Conservation (phyloP, 2,329 filamentous ascomycete species). For the Penicillium sclerotiorum region DNA sequence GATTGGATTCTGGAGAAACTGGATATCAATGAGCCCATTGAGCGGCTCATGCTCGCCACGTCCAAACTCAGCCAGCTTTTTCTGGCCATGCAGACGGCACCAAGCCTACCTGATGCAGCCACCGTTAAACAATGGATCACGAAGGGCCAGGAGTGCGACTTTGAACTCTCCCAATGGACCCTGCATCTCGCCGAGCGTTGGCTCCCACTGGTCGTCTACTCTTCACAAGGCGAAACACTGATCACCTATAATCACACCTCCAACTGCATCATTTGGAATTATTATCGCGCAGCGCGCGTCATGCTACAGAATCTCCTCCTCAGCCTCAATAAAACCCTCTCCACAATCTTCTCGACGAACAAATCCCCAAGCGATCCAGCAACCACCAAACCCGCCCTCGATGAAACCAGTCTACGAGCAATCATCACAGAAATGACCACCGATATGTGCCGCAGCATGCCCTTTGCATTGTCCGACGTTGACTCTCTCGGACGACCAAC, state of each 20-base stretch:
- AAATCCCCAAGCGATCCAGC: not conserved
- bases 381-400: slow-evolving; percentile 6
- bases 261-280: slow-evolving; percentile 36
- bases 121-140: slow-evolving; percentile 29
- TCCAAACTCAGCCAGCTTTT: slow-evolving; percentile 36
- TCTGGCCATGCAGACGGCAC: slow-evolving; percentile 20
- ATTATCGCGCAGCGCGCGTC: slow-evolving; percentile 39
- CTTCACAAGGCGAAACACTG: slow-evolving; percentile 30
- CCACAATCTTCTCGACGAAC: slow-evolving; percentile 12
- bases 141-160: slow-evolving; percentile 25
- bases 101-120: slow-evolving; percentile 17
- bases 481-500: slow-evolving; percentile 34
- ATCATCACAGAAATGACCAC: slow-evolving; percentile 37
- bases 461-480: slow-evolving; percentile 36
- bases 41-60: slow-evolving; percentile 33
- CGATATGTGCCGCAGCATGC: slow-evolving; percentile 39
- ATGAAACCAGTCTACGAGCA: slow-evolving; percentile 16
- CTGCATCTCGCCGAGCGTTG: slow-evolving; percentile 34
- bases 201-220: slow-evolving; percentile 37
- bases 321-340: slow-evolving; percentile 25
- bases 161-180: slow-evolving; percentile 35
- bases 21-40: slow-evolving; percentile 32
- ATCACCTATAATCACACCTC: slow-evolving; percentile 37
- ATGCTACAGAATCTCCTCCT: slow-evolving; percentile 35
- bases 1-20: slow-evolving; percentile 33